Evolutionary conservation across 2,329 filamentous ascomycete species (phyloP).

Genomic region (Fusarium floridanum): DNA sequence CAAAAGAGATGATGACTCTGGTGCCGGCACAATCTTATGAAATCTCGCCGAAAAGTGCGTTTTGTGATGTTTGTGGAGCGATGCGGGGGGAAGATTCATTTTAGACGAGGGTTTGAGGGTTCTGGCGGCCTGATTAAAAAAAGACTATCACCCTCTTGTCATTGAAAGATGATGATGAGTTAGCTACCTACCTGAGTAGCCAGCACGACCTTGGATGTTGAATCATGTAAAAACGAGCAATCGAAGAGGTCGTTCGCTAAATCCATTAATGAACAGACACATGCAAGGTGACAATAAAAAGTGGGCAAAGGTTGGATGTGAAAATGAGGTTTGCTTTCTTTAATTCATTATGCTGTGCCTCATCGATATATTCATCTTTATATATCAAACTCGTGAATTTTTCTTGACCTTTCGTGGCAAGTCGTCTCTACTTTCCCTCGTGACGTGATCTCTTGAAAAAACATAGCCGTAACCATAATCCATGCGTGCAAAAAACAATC

Average conservation of each 20-base stretch:
- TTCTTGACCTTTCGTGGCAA: constrained; percentile 33
- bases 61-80: constrained; percentile 40
- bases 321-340: constrained; percentile 24
- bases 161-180: constrained; percentile 27
- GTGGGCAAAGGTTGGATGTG: constrained; percentile 2
- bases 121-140: constrained; percentile 13
- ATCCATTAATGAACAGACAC: neutral
- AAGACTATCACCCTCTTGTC: constrained; percentile 27
- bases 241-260: neutral
- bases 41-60: constrained; percentile 28
- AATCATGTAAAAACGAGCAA: constrained; percentile 21
- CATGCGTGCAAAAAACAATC: constrained; percentile 28
- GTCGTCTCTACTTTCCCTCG: constrained; percentile 40
- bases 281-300: neutral
- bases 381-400: constrained; percentile 41
- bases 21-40: constrained; percentile 38
- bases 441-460: constrained; percentile 40
- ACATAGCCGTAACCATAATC: constrained; percentile 13
- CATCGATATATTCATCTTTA: constrained; percentile 38
- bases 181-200: constrained; percentile 26
- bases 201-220: neutral
- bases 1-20: constrained; percentile 53
- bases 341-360: constrained; percentile 31
- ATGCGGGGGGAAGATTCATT: constrained; percentile 16
- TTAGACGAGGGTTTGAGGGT: constrained; percentile 41